Percentiles rank a stretch among this genome's conserved stretches.
Conservation (phyloP, 2,329 filamentous ascomycete genomes). For the Sporothrix euskadiensis region DNA sequence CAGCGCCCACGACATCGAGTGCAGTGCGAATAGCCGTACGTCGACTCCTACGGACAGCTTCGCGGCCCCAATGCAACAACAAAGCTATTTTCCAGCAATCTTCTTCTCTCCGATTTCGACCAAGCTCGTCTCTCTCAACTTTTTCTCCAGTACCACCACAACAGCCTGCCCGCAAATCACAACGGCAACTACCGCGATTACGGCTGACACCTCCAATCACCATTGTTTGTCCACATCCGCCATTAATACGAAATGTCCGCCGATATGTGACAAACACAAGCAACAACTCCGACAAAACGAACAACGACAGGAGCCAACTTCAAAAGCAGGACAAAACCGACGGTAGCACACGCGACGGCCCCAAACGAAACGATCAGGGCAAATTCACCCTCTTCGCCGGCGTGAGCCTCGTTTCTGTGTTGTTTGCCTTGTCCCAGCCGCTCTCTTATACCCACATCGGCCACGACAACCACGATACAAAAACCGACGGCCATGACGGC, state of each 20-base stretch:
- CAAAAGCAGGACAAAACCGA: background rate
- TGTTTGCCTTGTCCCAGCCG: slow-evolving; percentile 27
- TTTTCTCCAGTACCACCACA: background rate
- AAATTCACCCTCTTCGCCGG: slow-evolving; percentile 27
- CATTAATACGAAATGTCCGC: background rate
- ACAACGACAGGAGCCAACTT: background rate
- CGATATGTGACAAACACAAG: background rate
- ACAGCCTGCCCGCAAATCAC: no score
- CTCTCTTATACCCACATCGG: slow-evolving; percentile 8
- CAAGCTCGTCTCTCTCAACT: background rate
- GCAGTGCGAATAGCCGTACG: slow-evolving; percentile 6
- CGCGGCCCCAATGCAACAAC: background rate
- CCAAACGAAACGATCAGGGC: background rate
- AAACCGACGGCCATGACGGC: background rate
- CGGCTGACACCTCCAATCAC: background rate
- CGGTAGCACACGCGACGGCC: background rate
- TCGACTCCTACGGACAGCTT: background rate
- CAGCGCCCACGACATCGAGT: background rate
- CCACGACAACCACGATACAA: background rate
- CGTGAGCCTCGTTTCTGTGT: slow-evolving; percentile 25
- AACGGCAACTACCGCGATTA: background rate
- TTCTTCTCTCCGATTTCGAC: background rate
- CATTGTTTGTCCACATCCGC: background rate
- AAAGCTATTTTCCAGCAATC: no score
- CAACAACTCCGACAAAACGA: background rate